A percentile compares a stretch with the other conserved stretches of the same genome.
Evolutionary conservation across 2,329 filamentous ascomycete genomes (phyloP).

Genomic region (Pseudogymnoascus sp.): DNA sequence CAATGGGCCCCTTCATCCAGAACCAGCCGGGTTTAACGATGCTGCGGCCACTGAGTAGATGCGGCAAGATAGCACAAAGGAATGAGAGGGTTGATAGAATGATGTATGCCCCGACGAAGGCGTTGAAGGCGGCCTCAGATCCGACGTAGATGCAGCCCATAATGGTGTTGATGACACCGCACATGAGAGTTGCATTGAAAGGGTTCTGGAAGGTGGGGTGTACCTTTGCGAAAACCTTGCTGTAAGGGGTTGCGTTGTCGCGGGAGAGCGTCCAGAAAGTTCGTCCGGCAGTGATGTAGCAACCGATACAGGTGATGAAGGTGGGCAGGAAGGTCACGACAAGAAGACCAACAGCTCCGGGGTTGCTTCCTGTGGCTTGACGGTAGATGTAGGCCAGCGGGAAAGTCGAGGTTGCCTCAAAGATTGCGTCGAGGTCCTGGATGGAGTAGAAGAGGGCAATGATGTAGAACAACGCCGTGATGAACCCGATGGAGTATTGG

Average conservation of each 20-base stretch:
- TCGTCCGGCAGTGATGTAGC: constrained; percentile 52
- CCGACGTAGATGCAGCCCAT: constrained; percentile 59
- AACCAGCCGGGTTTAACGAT: constrained; percentile 50
- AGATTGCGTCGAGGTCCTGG: constrained; percentile 45
- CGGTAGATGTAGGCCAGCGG: constrained; percentile 61
- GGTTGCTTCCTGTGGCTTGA: constrained; percentile 46
- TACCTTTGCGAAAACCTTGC: constrained; percentile 41
- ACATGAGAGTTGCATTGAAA: constrained; percentile 46
- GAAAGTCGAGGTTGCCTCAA: constrained; percentile 41
- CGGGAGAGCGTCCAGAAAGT: constrained; percentile 55
- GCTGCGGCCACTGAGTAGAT: constrained; percentile 39
- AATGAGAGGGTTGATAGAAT: constrained; percentile 50
- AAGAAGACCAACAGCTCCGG: constrained; percentile 45
- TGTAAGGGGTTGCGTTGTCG: constrained; percentile 50
- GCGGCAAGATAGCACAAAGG: constrained; percentile 53
- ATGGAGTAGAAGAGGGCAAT: constrained; percentile 52
- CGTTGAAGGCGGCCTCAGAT: constrained; percentile 56
- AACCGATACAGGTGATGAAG: constrained; percentile 45
- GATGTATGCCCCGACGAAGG: constrained; percentile 54
- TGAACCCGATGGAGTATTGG: constrained; percentile 42
- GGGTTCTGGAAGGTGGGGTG: constrained; percentile 40
- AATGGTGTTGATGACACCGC: constrained; percentile 43
- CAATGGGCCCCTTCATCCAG: constrained; percentile 41
- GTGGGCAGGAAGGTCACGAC: constrained; percentile 47
- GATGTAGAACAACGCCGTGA: constrained; percentile 45